phyloP scores from a whole-genome alignment of 805 yeast genomes.

The Cyberlindnera misumaiensis region DNA sequence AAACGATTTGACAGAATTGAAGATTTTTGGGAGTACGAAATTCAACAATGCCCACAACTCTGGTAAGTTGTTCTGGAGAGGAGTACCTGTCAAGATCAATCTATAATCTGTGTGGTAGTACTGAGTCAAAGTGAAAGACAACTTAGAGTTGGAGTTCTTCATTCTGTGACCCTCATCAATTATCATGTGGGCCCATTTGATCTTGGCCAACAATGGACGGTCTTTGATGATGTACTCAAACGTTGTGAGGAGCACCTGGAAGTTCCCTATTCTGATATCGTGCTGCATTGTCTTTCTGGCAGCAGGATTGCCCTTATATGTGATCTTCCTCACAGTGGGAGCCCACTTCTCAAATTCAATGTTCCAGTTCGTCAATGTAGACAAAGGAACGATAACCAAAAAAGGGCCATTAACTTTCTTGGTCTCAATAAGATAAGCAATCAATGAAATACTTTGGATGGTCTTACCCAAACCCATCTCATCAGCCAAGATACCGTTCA shows the following conservation, averaged over 20 bases:
- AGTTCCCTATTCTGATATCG: slow-evolving; percentile 60
- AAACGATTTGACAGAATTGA: slow-evolving; percentile 78
- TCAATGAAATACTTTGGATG: slow-evolving; percentile 69
- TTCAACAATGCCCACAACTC: slow-evolving; percentile 82
- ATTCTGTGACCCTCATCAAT: slow-evolving; percentile 89
- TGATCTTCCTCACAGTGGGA: slow-evolving; percentile 63
- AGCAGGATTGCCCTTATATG: slow-evolving; percentile 72
- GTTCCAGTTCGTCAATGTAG: slow-evolving; percentile 83
- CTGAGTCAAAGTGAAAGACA: slow-evolving; percentile 62
- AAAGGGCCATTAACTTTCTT: slow-evolving; percentile 65
- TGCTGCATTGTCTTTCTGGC: slow-evolving; percentile 61
- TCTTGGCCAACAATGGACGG: slow-evolving; percentile 59
- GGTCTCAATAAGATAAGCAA: slow-evolving; percentile 61
- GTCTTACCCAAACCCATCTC: slow-evolving; percentile 99
- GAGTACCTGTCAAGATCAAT: slow-evolving; percentile 82
- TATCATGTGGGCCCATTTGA: slow-evolving; percentile 80
- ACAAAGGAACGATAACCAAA: slow-evolving; percentile 75
- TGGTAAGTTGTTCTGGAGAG: slow-evolving; percentile 77
- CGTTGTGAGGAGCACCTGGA: slow-evolving; percentile 73
- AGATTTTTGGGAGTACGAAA: slow-evolving; percentile 76
- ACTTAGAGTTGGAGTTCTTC: slow-evolving; percentile 72
- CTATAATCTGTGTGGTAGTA: slow-evolving; percentile 72
- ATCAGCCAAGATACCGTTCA: slow-evolving; percentile 96
- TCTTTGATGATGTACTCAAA: slow-evolving; percentile 78
- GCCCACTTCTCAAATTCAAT: slow-evolving; percentile 87